Conservation (phyloP, 176 grass and related monocot genomes). For the Alloteropsis semialata region DNA sequence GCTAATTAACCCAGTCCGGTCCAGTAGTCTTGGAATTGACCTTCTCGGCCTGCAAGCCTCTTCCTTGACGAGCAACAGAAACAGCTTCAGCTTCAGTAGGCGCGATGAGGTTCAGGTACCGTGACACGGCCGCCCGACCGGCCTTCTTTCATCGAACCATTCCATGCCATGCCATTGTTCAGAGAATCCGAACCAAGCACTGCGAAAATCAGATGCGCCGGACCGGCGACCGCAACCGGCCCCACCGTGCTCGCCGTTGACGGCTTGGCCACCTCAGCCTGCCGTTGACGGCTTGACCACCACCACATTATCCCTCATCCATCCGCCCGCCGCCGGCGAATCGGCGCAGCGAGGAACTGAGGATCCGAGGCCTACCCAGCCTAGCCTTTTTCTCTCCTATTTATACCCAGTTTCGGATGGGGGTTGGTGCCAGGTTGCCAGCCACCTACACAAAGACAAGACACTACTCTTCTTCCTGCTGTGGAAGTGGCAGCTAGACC, state of each 20-base stretch:
- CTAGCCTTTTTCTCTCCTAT: neutral
- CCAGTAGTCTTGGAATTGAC: no score
- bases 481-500: neutral
- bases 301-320: neutral
- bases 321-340: neutral
- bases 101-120: no score
- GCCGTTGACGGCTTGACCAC: neutral
- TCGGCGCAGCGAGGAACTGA: neutral
- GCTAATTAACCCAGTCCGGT: no score
- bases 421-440: neutral
- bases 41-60: no score
- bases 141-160: neutral
- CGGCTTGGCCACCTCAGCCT: no score
- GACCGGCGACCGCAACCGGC: neutral
- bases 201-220: neutral
- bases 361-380: neutral
- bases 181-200: neutral
- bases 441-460: neutral
- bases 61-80: no score
- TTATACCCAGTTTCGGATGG: neutral
- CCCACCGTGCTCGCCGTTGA: neutral
- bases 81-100: no score
- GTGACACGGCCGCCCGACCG: no score
- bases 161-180: neutral
- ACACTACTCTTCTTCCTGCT: neutral